These are phyloP conservation scores for Ogataea neopini DNA, from an alignment of 805 yeast species.

Conservation along the genomic window DNA sequence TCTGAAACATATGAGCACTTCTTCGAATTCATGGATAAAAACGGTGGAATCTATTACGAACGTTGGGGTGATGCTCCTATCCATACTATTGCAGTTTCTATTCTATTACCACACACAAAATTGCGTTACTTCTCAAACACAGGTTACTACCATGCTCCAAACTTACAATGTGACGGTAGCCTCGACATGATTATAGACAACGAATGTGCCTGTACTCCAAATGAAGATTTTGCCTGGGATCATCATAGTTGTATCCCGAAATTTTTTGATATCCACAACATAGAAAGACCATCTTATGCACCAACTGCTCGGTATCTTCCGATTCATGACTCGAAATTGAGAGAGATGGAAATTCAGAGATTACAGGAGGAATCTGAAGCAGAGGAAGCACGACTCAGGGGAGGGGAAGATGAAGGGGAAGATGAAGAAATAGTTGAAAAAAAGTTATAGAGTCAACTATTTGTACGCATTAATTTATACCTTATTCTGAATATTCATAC, in stretches of 20 bases:
- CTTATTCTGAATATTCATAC: too few relatives aligned
- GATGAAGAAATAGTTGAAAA: background rate
- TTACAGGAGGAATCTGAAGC: conserved; percentile 5
- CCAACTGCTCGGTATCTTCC: conserved; percentile 28
- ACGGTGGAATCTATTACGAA: conserved; percentile 69
- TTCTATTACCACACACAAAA: conserved; percentile 30
- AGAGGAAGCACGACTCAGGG: conserved; percentile 3
- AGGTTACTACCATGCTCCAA: conserved; percentile 58
- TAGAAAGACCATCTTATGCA: conserved; percentile 31
- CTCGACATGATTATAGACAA: conserved; percentile 44
- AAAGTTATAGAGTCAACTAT: background rate
- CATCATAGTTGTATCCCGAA: conserved; percentile 50
- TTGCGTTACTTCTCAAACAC: conserved; percentile 46
- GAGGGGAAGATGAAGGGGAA: conserved; percentile 5
- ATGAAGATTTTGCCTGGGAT: conserved; percentile 52
- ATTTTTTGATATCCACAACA: conserved; percentile 38
- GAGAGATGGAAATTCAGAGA: conserved; percentile 15
- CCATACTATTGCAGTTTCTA: conserved; percentile 34
- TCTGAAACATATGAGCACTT: conserved; percentile 53
- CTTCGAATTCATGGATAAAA: conserved; percentile 56
- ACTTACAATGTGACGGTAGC: conserved; percentile 60
- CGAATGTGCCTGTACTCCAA: conserved; percentile 52
- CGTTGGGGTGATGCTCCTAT: conserved; percentile 56
- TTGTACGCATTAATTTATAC: background rate
- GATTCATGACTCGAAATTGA: conserved; percentile 26